Evolutionary conservation across 306 rosid species (phyloP).

Genomic region (Casuarina cunninghamiana): DNA sequence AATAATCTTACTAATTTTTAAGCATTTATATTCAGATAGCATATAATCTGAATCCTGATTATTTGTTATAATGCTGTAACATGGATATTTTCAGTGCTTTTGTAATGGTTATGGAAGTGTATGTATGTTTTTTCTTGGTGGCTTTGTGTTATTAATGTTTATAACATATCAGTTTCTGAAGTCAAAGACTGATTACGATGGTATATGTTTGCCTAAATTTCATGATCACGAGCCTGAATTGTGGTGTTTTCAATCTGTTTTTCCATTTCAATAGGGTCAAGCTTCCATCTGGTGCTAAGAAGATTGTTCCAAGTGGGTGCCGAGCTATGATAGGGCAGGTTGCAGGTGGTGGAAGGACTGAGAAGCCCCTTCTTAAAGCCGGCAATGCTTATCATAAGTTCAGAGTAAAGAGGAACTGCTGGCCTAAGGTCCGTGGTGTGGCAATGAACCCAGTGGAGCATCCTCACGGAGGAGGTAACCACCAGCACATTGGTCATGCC

Average conservation of each 20-base stretch:
- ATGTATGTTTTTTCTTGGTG: neutral
- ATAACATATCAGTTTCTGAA: neutral
- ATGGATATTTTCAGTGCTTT: neutral
- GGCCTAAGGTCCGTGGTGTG: conserved; percentile 57
- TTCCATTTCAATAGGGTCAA: conserved; percentile 32
- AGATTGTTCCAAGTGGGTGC: conserved; percentile 48
- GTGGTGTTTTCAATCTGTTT: neutral
- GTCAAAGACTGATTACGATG: neutral
- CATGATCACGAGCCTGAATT: neutral
- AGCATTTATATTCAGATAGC: too few species aligned
- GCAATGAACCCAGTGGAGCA: conserved; percentile 57
- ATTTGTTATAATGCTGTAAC: neutral
- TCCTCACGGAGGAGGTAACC: conserved; percentile 57
- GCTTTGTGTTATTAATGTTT: neutral
- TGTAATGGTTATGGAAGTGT: neutral
- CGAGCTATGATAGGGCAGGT: conserved; percentile 54
- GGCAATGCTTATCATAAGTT: conserved; percentile 53
- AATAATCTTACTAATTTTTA: too few species aligned
- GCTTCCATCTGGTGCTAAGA: conserved; percentile 47
- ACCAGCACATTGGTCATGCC: conserved; percentile 51
- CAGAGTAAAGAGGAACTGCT: conserved; percentile 52
- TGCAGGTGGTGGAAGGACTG: conserved; percentile 50
- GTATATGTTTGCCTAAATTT: neutral
- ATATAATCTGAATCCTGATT: neutral
- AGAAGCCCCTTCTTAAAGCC: conserved; percentile 50